phyloP scores from a whole-genome alignment of 2,329 filamentous ascomycete genomes.

The Arthrobotrys sphaeroides region DNA sequence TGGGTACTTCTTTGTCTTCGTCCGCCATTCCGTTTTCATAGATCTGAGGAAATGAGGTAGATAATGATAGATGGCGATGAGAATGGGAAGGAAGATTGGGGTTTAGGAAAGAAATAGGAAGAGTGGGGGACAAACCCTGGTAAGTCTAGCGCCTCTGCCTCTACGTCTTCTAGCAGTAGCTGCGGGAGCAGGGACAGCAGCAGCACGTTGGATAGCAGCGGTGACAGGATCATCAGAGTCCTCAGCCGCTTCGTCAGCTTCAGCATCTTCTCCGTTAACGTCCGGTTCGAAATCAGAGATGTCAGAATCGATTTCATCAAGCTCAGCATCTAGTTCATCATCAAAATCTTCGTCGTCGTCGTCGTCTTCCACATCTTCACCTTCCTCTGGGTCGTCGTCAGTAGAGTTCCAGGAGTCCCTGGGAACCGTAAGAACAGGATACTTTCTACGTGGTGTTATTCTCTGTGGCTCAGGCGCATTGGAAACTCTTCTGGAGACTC shows the following conservation, averaged over 20 bases:
- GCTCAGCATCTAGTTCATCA: too few relatives aligned
- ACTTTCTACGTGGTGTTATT: conserved; percentile 25
- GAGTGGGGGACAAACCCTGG: conserved; percentile 55
- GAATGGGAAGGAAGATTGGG: conserved; percentile 61
- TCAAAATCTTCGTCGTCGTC: conserved; percentile 37
- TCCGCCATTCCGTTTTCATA: conserved; percentile 59
- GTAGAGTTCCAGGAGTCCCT: not conserved
- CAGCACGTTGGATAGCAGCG: not conserved
- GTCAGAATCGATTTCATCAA: too few relatives aligned
- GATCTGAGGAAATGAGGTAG: too few relatives aligned
- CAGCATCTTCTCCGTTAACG: conserved; percentile 4
- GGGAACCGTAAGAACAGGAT: not conserved
- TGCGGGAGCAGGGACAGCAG: not conserved
- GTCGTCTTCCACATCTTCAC: not conserved
- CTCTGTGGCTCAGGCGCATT: not conserved
- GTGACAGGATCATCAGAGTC: conserved; percentile 23
- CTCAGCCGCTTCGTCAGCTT: conserved; percentile 55
- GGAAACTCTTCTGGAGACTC: not conserved
- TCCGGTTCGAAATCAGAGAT: too few relatives aligned
- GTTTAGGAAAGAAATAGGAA: conserved; percentile 25
- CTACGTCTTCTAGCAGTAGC: not conserved
- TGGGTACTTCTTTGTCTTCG: not conserved
- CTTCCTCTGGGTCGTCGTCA: too few relatives aligned
- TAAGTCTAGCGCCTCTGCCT: conserved; percentile 29
- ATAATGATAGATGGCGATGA: conserved; percentile 55